phyloP scores from a whole-genome alignment of 2,329 filamentous ascomycete genomes.

The Beauveria sp. region DNA sequence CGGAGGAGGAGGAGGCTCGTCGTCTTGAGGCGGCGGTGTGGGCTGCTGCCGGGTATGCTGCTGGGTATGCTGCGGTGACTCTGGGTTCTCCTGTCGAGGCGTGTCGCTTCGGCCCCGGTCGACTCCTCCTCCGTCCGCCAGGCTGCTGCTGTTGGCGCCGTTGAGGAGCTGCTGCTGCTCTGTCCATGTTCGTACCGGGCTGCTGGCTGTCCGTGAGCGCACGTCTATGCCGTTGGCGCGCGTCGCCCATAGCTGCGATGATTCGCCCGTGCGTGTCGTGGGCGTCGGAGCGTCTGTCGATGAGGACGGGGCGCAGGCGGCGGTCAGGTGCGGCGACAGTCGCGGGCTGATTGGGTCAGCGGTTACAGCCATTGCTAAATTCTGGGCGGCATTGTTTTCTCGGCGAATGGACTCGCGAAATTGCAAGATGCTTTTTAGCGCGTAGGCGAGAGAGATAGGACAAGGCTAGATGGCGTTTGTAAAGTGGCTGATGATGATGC shows the following conservation, averaged over 20 bases:
- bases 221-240: neutral
- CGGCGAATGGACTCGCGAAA: neutral
- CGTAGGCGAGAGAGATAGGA: neutral
- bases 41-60: neutral
- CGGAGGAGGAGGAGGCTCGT: neutral
- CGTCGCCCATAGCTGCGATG: neutral
- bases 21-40: neutral
- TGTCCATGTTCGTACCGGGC: slow-evolving; percentile 3
- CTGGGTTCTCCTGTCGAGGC: neutral
- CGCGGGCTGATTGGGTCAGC: slow-evolving; percentile 17
- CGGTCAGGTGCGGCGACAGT: slow-evolving; percentile 8
- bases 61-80: neutral
- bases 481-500: slow-evolving; percentile 4
- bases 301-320: neutral
- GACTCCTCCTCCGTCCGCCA: neutral
- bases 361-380: slow-evolving; percentile 16
- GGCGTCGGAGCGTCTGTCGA: neutral
- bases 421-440: neutral
- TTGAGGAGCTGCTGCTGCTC: slow-evolving; percentile 3
- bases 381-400: neutral
- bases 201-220: slow-evolving; percentile 8
- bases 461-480: neutral
- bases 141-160: neutral
- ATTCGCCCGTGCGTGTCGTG: neutral
- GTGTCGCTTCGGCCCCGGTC: slow-evolving; percentile 3